Conservation (phyloP, 2,329 filamentous ascomycete genomes). For the Rhexocercosporidium sp. region DNA sequence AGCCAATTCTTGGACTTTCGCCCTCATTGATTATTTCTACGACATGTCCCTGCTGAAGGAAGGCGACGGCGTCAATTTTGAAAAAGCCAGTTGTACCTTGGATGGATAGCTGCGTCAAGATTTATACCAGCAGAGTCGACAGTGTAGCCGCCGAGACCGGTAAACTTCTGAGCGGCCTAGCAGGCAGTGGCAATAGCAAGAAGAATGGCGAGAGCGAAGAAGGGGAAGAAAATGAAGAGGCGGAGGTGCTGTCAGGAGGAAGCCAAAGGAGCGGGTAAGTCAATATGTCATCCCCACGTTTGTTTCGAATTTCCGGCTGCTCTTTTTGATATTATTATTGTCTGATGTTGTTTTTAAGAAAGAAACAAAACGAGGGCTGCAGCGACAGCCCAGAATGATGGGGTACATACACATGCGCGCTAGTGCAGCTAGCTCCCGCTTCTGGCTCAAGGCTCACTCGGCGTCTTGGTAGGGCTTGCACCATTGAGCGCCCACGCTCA, state of each 20-base stretch:
- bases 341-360: too few species aligned
- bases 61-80: slow-evolving; percentile 96
- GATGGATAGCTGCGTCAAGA: slow-evolving; percentile 99
- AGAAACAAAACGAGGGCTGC: too few species aligned
- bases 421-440: too few species aligned
- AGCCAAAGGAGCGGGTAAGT: slow-evolving; percentile 76
- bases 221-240: slow-evolving; percentile 66
- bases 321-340: too few species aligned
- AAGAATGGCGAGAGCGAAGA: slow-evolving; percentile 72
- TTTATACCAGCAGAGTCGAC: slow-evolving; percentile 97
- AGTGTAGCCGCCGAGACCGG: slow-evolving; percentile 97
- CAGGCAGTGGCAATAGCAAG: slow-evolving; percentile 78
- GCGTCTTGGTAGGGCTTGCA: too few species aligned
- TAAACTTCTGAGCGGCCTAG: slow-evolving; percentile 89
- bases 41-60: slow-evolving; percentile 98
- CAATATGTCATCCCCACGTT: too few species aligned
- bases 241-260: slow-evolving; percentile 62
- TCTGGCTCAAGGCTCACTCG: too few species aligned
- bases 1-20: slow-evolving; percentile 98
- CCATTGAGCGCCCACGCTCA: too few species aligned
- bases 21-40: slow-evolving; percentile 99
- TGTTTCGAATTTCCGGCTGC: too few species aligned
- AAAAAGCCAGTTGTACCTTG: slow-evolving; percentile 95
- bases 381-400: too few species aligned
- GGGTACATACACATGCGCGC: too few species aligned